These are phyloP conservation scores for Podospora anserina DNA, from an alignment of 495 filamentous ascomycete genomes.

Conservation along the genomic window DNA sequence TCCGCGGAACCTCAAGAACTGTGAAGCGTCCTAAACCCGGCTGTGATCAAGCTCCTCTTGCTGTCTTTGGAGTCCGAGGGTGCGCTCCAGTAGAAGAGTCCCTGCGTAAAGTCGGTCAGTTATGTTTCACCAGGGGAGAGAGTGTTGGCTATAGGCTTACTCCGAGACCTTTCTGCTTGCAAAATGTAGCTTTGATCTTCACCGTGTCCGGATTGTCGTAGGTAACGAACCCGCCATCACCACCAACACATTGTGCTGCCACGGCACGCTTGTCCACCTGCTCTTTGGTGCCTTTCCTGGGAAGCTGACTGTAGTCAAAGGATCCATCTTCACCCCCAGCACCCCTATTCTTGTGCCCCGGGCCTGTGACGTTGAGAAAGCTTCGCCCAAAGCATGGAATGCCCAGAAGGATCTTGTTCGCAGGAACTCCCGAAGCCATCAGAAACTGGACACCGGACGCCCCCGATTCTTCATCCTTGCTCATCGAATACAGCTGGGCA, in stretches of 20 bases:
- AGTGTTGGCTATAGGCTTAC: conserved; percentile 35
- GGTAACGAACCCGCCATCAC: conserved; percentile 80
- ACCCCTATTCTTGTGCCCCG: conserved; percentile 62
- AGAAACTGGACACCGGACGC: conserved; percentile 66
- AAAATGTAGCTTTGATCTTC: conserved; percentile 78
- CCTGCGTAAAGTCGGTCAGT: conserved; percentile 39
- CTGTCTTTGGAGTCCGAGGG: conserved; percentile 66
- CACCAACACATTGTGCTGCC: conserved; percentile 75
- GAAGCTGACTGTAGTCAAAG: conserved; percentile 78
- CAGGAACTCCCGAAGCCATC: conserved; percentile 61
- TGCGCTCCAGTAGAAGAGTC: conserved; percentile 91
- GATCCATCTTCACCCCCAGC: conserved; percentile 72
- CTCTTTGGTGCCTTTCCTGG: conserved; percentile 67
- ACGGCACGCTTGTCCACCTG: conserved; percentile 60
- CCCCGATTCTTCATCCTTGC: conserved; percentile 57
- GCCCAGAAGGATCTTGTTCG: conserved; percentile 73
- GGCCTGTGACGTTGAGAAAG: conserved; percentile 63
- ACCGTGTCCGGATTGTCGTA: conserved; percentile 86
- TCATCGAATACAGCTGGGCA: conserved; percentile 68
- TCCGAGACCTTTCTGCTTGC: conserved; percentile 69
- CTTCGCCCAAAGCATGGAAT: conserved; percentile 79
- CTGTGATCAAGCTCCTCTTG: conserved; percentile 67
- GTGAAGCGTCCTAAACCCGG: conserved; percentile 71
- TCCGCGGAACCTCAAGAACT: conserved; percentile 36
- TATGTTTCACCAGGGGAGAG: neutral